Evolutionary conservation across 1,284 basidiomycete genomes (phyloP), one percentile per base, ranked within the genome.

Genomic region (Melanopsichium pennsylvanicum): DNA sequence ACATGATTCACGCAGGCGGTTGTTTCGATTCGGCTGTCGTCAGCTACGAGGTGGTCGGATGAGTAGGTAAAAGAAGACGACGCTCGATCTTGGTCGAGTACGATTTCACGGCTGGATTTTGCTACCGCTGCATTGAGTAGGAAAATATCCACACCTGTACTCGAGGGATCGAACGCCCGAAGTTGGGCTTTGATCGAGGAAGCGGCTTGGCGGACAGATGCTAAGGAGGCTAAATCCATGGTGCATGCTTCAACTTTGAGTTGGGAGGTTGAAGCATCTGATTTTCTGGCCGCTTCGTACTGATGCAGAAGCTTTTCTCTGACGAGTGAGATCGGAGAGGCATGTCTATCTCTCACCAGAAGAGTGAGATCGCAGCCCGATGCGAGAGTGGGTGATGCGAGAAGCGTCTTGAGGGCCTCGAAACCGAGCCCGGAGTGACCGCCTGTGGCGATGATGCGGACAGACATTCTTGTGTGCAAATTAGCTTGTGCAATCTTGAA

Each of bases 1-100:
- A 69, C 40, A 29, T 72, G 70, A 18, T 72, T 72, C 39, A 69
- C 66, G 22, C 60, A 72, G 2, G 70, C 70, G 19, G 70, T 64
- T 2, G 48, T 55, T 39, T 72, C 70, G 41, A 69, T 38, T 18
- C 15, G 23, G 23, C 56, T 56, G 16, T 68, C 37, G 2, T 29
- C 22, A 25, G 40, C 33, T 19, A 50, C 36, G 10, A 72, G 45
- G 13, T 57, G 42, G 31, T 71, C 69, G 6, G 45, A 10, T 2
- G 45, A 27, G 18, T 68, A 68, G 15, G 16, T 0, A 8, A 39
- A 10, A 2, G 19, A 16, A 18, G 38, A 35, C 0, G 38, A 50
- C 5, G 45, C 44, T 37, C 44, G 35, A 26, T 63, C 60, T 11
- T 38, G 10, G 27, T 69, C 64, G 4, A 27, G 15, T 0, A 69